These are phyloP conservation scores for Trichoderma citrinoviride DNA, from an alignment of 2,329 filamentous ascomycete genomes.

Conservation along the genomic window DNA sequence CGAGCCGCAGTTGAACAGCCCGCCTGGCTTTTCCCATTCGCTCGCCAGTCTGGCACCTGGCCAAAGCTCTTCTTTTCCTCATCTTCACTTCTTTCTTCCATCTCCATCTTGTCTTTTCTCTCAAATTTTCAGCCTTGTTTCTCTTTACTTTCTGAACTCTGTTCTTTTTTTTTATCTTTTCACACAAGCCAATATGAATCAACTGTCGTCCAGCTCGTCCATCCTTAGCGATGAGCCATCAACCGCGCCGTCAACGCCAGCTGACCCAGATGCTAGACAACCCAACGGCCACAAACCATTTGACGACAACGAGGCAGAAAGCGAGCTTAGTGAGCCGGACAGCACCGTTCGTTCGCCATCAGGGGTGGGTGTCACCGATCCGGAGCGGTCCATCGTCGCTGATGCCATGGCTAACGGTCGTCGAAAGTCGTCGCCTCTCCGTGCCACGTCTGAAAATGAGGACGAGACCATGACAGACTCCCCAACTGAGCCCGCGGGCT, in stretches of 20 bases:
- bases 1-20: not conserved
- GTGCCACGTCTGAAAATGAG: slow-evolving; percentile 36
- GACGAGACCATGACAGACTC: slow-evolving; percentile 46
- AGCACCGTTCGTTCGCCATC: slow-evolving; percentile 40
- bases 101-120: no score
- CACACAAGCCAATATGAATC: not conserved
- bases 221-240: not conserved
- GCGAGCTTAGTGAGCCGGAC: slow-evolving; percentile 45
- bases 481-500: slow-evolving; percentile 38
- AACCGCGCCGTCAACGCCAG: slow-evolving; percentile 15
- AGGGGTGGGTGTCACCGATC: slow-evolving; percentile 38
- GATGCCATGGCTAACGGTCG: slow-evolving; percentile 42
- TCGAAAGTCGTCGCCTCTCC: slow-evolving; percentile 38
- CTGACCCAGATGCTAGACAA: slow-evolving; percentile 32
- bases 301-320: slow-evolving; percentile 43
- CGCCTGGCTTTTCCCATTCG: not conserved
- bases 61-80: not conserved
- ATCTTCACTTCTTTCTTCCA: no score
- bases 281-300: slow-evolving; percentile 33
- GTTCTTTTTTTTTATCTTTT: not conserved
- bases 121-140: no score
- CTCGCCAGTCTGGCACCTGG: not conserved
- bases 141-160: no score
- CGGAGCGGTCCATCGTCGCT: slow-evolving; percentile 55
- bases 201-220: not conserved